A percentile compares a stretch with the other conserved stretches of the same genome.
phyloP scores from a whole-genome alignment of 1,284 basidiomycete genomes.

The Moesziomyces parantarcticus region DNA sequence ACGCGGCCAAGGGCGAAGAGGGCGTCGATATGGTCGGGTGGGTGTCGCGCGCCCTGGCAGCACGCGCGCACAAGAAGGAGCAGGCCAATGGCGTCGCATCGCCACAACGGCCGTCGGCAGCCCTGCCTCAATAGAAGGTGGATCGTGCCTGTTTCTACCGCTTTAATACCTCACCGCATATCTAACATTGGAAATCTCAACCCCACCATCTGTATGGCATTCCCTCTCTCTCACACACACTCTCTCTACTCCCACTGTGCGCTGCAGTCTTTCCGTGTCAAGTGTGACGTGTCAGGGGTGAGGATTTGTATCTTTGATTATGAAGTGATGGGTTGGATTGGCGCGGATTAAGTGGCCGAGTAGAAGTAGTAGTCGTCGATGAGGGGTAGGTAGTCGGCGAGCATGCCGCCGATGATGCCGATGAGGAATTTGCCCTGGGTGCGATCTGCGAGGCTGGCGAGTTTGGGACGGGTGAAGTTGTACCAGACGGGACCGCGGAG shows the following conservation, averaged over 20 bases:
- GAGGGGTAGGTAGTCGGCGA: slow-evolving; percentile 90
- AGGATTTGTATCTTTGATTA: not conserved
- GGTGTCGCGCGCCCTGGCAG: slow-evolving; percentile 54
- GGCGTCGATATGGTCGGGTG: slow-evolving; percentile 68
- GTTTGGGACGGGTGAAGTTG: slow-evolving; percentile 80
- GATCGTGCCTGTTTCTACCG: no score
- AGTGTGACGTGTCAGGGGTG: no score
- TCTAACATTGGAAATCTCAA: not conserved
- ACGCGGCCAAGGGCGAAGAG: slow-evolving; percentile 50
- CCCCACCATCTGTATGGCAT: not conserved
- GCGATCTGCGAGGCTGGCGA: slow-evolving; percentile 74
- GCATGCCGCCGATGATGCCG: slow-evolving; percentile 78
- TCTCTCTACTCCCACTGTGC: no score
- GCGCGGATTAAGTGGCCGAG: slow-evolving; percentile 40
- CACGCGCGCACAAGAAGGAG: slow-evolving; percentile 25
- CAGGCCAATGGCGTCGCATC: slow-evolving; percentile 10
- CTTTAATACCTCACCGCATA: no score
- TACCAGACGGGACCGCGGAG: slow-evolving; percentile 90
- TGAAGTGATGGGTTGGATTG: not conserved
- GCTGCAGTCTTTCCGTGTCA: no score
- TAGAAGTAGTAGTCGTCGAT: slow-evolving; percentile 95
- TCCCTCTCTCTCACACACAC: no score
- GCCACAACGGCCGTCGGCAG: not conserved
- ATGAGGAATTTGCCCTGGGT: slow-evolving; percentile 78
- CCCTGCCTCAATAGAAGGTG: not conserved